Evolutionary conservation across 495 filamentous ascomycete species (phyloP).

Genomic region (Hyaloscypha bicolor): DNA sequence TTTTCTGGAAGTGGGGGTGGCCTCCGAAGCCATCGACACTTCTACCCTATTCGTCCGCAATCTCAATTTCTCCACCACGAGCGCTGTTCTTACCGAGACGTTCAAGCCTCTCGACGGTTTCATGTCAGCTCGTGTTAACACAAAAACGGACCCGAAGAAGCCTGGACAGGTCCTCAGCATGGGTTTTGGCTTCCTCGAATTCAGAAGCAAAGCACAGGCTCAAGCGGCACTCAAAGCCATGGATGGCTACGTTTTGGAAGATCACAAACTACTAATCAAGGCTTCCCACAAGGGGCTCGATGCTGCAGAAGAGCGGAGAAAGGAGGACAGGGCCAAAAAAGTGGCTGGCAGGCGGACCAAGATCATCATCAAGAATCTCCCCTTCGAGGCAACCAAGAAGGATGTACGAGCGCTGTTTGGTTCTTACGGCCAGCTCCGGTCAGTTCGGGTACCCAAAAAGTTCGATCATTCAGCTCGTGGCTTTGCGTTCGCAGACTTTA

Average conservation of each 20-base stretch:
- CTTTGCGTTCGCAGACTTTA: slow-evolving; percentile 96
- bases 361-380: slow-evolving; percentile 97
- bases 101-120: slow-evolving; percentile 87
- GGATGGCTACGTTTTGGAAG: slow-evolving; percentile 83
- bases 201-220: slow-evolving; percentile 74
- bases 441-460: slow-evolving; percentile 92
- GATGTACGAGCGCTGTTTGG: slow-evolving; percentile 85
- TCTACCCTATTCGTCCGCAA: slow-evolving; percentile 90
- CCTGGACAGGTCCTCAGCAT: slow-evolving; percentile 85
- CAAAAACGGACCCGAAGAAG: slow-evolving; percentile 82
- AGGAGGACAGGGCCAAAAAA: slow-evolving; percentile 80
- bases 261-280: slow-evolving; percentile 81
- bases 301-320: slow-evolving; percentile 80
- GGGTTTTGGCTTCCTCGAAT: slow-evolving; percentile 96
- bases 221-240: slow-evolving; percentile 78
- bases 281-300: slow-evolving; percentile 83
- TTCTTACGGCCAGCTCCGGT: slow-evolving; percentile 87
- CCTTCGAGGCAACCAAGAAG: slow-evolving; percentile 89
- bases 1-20: slow-evolving; percentile 58
- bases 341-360: slow-evolving; percentile 74
- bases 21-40: slow-evolving; percentile 58
- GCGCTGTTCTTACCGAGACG: slow-evolving; percentile 65
- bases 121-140: slow-evolving; percentile 80
- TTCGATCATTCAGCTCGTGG: slow-evolving; percentile 85
- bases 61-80: slow-evolving; percentile 88